Conservation (phyloP, 2,329 filamentous ascomycete genomes). For the Dissoconium aciculare region DNA sequence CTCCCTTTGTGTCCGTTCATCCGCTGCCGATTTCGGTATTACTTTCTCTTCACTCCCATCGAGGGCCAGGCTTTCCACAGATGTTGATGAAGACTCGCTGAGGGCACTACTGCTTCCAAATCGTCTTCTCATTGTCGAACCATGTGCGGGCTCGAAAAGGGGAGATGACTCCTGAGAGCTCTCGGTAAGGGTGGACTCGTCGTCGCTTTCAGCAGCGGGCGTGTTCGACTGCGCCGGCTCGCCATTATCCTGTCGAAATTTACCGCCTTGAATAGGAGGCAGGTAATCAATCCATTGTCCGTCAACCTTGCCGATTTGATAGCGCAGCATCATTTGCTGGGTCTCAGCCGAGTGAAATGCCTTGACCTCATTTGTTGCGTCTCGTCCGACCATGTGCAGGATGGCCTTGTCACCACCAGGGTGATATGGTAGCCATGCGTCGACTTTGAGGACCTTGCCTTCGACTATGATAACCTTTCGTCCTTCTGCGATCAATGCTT, state of each 20-base stretch:
- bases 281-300: constrained; percentile 76
- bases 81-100: constrained; percentile 41
- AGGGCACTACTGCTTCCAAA: constrained; percentile 20
- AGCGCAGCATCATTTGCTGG: constrained; percentile 59
- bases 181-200: constrained; percentile 35
- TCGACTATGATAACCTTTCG: constrained; percentile 68
- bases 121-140: constrained; percentile 25
- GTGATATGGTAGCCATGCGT: constrained; percentile 78
- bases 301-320: constrained; percentile 68
- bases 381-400: constrained; percentile 59
- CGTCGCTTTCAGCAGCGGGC: constrained; percentile 16
- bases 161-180: constrained; percentile 44
- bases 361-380: constrained; percentile 80
- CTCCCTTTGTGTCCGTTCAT: constrained; percentile 58
- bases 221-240: constrained; percentile 8
- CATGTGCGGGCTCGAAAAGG: constrained; percentile 41
- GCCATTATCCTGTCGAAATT: constrained; percentile 45
- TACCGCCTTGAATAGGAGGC: constrained; percentile 81
- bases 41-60: constrained; percentile 31
- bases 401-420: constrained; percentile 87
- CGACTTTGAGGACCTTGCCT: constrained; percentile 67
- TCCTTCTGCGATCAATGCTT: constrained; percentile 70
- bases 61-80: constrained; percentile 39
- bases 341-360: constrained; percentile 83
- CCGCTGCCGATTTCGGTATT: constrained; percentile 43